phyloP scores from a whole-genome alignment of 2,329 filamentous ascomycete genomes.

The Penicillium thymicola region DNA sequence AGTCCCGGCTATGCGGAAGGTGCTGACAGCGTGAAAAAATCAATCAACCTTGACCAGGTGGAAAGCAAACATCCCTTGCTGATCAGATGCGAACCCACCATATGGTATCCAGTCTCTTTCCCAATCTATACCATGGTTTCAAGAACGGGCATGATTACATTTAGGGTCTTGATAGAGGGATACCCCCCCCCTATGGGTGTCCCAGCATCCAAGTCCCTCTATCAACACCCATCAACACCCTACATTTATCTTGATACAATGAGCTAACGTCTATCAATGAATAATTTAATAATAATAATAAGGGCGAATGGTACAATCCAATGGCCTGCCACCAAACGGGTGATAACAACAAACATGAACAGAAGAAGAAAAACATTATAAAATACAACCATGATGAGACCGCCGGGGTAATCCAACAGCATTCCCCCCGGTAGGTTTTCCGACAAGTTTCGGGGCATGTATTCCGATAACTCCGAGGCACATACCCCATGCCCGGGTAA shows the following conservation, averaged over 20 bases:
- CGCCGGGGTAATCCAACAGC: slow-evolving; percentile 9
- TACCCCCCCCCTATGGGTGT: too few species aligned
- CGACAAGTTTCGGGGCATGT: slow-evolving; percentile 9
- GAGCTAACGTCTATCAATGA: slow-evolving; percentile 17
- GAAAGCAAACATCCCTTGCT: not conserved
- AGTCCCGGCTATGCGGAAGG: not conserved
- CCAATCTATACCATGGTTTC: not conserved
- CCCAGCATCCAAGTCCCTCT: too few species aligned
- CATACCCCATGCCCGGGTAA: slow-evolving; percentile 20
- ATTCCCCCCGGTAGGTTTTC: slow-evolving; percentile 4
- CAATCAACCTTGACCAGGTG: not conserved
- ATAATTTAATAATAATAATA: slow-evolving; percentile 17
- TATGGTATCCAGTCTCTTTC: not conserved
- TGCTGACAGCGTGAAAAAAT: not conserved
- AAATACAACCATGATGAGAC: slow-evolving; percentile 21
- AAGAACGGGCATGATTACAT: slow-evolving; percentile 17
- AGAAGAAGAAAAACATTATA: slow-evolving; percentile 26
- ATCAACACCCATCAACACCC: too few species aligned
- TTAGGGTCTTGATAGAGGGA: not conserved
- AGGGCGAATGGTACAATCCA: slow-evolving; percentile 16
- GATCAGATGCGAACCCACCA: not conserved
- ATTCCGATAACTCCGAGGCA: slow-evolving; percentile 13
- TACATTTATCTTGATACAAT: slow-evolving; percentile 22
- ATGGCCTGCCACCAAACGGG: slow-evolving; percentile 20
- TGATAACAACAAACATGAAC: slow-evolving; percentile 29